Evolutionary conservation across 441 rosid genomes (phyloP).

Genomic region (Syzygium syzygioides): DNA sequence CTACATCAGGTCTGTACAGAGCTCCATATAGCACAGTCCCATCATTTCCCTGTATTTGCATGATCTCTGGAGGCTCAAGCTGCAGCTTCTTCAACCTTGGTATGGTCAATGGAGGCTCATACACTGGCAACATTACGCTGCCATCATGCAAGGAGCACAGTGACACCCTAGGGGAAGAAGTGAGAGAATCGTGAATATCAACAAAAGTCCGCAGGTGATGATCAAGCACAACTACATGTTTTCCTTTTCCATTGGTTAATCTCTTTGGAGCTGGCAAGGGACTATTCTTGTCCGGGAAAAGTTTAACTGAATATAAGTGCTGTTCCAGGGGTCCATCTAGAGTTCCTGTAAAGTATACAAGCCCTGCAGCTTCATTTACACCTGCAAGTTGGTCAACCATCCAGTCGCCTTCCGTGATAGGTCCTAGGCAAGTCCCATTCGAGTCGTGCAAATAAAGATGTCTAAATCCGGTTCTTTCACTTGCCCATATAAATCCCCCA

Average conservation of each 20-base stretch:
- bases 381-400: conserved; percentile 92
- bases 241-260: conserved; percentile 81
- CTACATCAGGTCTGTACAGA: conserved; percentile 64
- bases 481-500: conserved; percentile 93
- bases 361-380: conserved; percentile 60
- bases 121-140: conserved; percentile 47
- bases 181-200: conserved; percentile 81
- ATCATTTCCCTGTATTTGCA: conserved; percentile 62
- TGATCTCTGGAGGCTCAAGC: conserved; percentile 73
- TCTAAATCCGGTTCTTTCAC: conserved; percentile 81
- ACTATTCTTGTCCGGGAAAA: conserved; percentile 32
- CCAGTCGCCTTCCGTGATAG: conserved; percentile 88
- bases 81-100: conserved; percentile 49
- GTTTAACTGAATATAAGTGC: conserved; percentile 57
- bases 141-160: conserved; percentile 69
- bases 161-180: conserved; percentile 60
- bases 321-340: conserved; percentile 75
- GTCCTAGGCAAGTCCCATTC: conserved; percentile 65
- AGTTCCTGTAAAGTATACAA: conserved; percentile 85
- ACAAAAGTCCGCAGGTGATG: conserved; percentile 78
- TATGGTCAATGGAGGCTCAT: conserved; percentile 52
- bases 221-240: conserved; percentile 76
- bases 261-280: conserved; percentile 42
- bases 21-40: conserved; percentile 69
- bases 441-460: conserved; percentile 82